Percentiles rank a stretch among this genome's conserved stretches.
Conservation (phyloP, 169 alveolate genomes). For the Amoebophrya sp. region DNA sequence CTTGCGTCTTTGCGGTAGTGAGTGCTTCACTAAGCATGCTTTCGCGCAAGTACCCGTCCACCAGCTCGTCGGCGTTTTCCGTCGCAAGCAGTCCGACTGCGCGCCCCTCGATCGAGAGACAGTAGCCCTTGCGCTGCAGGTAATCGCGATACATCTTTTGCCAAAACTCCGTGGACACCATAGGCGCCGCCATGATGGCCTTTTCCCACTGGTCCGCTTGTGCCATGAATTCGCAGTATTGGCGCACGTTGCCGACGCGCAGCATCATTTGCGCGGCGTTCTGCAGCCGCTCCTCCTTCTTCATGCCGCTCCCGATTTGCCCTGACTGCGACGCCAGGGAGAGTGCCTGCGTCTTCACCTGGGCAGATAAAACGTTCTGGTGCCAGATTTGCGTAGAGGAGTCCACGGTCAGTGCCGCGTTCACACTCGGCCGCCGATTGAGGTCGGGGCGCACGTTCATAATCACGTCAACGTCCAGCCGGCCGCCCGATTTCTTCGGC, state of each 20-base stretch:
- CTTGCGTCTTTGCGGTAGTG: not conserved
- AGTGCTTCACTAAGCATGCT: not conserved
- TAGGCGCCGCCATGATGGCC: conserved; percentile 11
- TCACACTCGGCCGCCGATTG: no score
- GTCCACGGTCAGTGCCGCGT: no score
- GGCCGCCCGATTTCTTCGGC: not conserved
- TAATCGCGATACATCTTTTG: not conserved
- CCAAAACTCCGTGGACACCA: not conserved
- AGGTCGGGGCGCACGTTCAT: no score
- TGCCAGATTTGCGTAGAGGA: not conserved
- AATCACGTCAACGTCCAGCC: no score
- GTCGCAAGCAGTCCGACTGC: not conserved
- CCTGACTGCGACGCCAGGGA: not conserved
- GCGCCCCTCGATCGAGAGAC: not conserved
- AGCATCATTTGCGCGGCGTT: not conserved
- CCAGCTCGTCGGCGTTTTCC: not conserved
- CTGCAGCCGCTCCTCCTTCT: conserved; percentile 10
- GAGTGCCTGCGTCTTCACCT: not conserved
- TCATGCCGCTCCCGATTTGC: not conserved
- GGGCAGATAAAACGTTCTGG: not conserved
- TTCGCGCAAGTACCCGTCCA: not conserved
- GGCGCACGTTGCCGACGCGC: conserved; percentile 21
- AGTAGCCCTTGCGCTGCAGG: not conserved
- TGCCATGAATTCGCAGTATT: not conserved
- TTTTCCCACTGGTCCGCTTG: not conserved